phyloP scores from a whole-genome alignment of 2,329 filamentous ascomycete species.

The Claviceps digitariae region DNA sequence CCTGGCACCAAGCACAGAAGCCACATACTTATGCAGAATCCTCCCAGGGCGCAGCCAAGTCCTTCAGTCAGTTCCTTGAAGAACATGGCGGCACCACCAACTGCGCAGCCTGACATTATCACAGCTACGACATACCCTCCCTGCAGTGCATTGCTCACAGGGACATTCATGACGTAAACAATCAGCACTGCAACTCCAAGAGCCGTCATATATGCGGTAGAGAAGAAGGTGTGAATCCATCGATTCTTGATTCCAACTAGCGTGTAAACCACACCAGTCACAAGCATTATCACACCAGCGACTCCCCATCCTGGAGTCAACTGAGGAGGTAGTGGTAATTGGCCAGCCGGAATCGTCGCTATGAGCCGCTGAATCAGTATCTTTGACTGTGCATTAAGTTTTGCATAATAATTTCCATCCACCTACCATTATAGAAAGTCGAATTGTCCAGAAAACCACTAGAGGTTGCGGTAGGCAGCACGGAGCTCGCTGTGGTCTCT shows the following conservation, averaged over 20 bases:
- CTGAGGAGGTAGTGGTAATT: conserved; percentile 57
- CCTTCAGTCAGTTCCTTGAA: conserved; percentile 74
- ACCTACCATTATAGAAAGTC: conserved; percentile 22
- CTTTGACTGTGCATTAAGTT: neutral
- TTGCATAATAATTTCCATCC: neutral
- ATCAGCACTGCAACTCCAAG: conserved; percentile 71
- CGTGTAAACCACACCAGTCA: conserved; percentile 55
- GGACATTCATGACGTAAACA: conserved; percentile 74
- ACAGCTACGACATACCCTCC: conserved; percentile 76
- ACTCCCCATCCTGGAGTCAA: conserved; percentile 75
- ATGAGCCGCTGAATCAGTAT: conserved; percentile 2
- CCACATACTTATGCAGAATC: conserved; percentile 86
- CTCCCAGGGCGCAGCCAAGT: conserved; percentile 75
- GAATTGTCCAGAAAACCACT: conserved; percentile 14
- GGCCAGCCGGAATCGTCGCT: conserved; percentile 34
- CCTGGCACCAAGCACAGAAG: conserved; percentile 64
- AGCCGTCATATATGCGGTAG: conserved; percentile 57
- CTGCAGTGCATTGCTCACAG: conserved; percentile 62
- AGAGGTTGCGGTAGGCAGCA: conserved; percentile 4
- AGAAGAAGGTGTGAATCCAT: conserved; percentile 69
- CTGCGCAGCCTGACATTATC: conserved; percentile 55
- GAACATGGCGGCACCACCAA: conserved; percentile 61
- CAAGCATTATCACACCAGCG: conserved; percentile 61
- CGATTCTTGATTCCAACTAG: conserved; percentile 73
- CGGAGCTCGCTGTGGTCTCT: neutral